Evolutionary conservation across 2,329 filamentous ascomycete genomes (phyloP).

Genomic region (Lecanicillium sp.): DNA sequence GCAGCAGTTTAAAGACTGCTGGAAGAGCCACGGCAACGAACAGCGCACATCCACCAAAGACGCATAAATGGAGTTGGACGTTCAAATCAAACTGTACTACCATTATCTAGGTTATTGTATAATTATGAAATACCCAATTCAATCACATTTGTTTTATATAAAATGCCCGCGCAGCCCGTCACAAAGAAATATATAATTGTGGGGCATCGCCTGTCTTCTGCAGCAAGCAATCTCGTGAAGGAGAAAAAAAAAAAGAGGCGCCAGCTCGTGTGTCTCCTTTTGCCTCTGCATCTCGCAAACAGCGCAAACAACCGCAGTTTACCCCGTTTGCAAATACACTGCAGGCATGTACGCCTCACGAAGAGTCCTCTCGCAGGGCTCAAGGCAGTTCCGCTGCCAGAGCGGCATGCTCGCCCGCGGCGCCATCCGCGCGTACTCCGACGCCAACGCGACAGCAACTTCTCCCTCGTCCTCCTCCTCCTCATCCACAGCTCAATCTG

Average conservation of each 20-base stretch:
- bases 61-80: slow-evolving; percentile 27
- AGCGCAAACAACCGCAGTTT: background rate
- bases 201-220: background rate
- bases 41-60: slow-evolving; percentile 74
- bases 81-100: background rate
- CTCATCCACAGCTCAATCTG: too few species aligned
- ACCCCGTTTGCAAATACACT: background rate
- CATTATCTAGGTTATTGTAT: background rate
- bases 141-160: background rate
- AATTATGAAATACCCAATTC: slow-evolving; percentile 1
- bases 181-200: too few species aligned
- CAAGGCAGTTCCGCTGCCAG: background rate
- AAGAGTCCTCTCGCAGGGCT: slow-evolving; percentile 1
- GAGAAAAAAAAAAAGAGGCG: background rate
- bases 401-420: slow-evolving; percentile 1
- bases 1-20: slow-evolving; percentile 82
- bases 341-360: slow-evolving; percentile 9
- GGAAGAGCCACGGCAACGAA: slow-evolving; percentile 86
- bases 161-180: background rate
- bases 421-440: background rate
- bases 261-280: background rate
- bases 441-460: background rate
- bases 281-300: background rate
- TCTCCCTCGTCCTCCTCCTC: slow-evolving; percentile 6
- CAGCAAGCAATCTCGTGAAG: background rate